phyloP scores from a whole-genome alignment of 2,329 filamentous ascomycete species.

The Eutypa lata region DNA sequence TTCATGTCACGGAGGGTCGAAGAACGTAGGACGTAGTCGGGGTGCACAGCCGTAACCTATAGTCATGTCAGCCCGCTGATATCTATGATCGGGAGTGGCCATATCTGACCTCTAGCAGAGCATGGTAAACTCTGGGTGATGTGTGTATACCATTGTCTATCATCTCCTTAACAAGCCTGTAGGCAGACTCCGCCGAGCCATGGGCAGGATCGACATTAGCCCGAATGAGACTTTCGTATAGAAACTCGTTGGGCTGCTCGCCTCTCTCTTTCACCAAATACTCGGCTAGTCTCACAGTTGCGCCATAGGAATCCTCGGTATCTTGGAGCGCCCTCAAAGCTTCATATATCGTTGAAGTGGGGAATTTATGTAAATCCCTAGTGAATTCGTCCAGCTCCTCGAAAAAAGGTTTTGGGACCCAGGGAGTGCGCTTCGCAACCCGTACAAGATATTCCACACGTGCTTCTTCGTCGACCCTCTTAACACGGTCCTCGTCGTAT shows the following conservation, averaged over 20 bases:
- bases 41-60: constrained; percentile 74
- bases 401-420: constrained; percentile 21
- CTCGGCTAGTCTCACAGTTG: constrained; percentile 47
- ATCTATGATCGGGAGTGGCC: constrained; percentile 1
- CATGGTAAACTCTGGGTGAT: constrained; percentile 67
- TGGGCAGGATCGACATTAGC: constrained; percentile 60
- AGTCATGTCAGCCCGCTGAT: constrained; percentile 4
- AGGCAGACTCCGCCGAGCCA: constrained; percentile 66
- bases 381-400: constrained; percentile 13
- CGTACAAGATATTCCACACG: constrained; percentile 21
- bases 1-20: constrained; percentile 72
- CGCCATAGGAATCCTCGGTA: constrained; percentile 33
- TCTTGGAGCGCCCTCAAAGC: constrained; percentile 39
- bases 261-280: constrained; percentile 56
- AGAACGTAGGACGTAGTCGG: constrained; percentile 74
- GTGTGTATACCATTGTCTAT: constrained; percentile 55
- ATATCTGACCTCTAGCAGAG: constrained; percentile 38
- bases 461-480: constrained; percentile 3
- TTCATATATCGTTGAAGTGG: constrained; percentile 43
- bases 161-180: constrained; percentile 71
- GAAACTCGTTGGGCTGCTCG: constrained; percentile 51
- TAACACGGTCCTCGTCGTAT: neutral
- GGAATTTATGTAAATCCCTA: constrained; percentile 22
- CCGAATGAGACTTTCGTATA: constrained; percentile 74
- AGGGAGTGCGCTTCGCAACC: constrained; percentile 20